Evolutionary conservation across 179 eudicot species (phyloP), one percentile per base, ranked within the genome.

Genomic region (Camellia oleifera): DNA sequence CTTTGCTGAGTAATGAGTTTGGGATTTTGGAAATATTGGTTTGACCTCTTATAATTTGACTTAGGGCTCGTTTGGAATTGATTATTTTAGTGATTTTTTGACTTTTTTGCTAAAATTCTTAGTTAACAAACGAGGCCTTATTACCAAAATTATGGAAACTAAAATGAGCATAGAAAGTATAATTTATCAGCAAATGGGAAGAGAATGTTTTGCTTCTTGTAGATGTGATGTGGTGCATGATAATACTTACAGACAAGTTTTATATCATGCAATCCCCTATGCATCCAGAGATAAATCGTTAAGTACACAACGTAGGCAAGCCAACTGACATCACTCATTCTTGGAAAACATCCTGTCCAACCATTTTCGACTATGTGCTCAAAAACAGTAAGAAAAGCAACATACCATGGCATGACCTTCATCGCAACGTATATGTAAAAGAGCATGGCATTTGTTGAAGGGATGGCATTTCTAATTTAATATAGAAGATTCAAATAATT

Each of bases 341-440:
- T 86, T 65, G 92, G 79, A 79, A 77, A 89, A 82, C 98, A 94
- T 79, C 78, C 88, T 0, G 97, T 93, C 93, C 97, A 90, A 4
- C 98, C 97, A 26, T 65, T 83, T 82, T 95, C 98, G 48, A 93
- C 81, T 84, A 90, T 79, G 79, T 83, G 86, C 74, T 95, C 98
- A 1, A 94, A 91, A 3, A 90, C 10, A 5, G 97, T 83, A 14
- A 93, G 92, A 78, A 89, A 89, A 74, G 85, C 84, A 32, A 81
- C 69, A 79, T 90, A 90, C 94, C 92, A 93, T 73, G 98, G 98
- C 97, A 94, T 94, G 32, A 94, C 96, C 85, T 91, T 93, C 92
- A 93, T 88, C n/a, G 97, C 93, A 12, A 93, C 96, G 42, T 46
- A 64, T 83, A 94, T 94, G 85, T 94, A 97, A 81, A 93, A 82